These are phyloP conservation scores for Lycium barbarum DNA, from an alignment of 257 asterid genomes.

Conservation along the genomic window DNA sequence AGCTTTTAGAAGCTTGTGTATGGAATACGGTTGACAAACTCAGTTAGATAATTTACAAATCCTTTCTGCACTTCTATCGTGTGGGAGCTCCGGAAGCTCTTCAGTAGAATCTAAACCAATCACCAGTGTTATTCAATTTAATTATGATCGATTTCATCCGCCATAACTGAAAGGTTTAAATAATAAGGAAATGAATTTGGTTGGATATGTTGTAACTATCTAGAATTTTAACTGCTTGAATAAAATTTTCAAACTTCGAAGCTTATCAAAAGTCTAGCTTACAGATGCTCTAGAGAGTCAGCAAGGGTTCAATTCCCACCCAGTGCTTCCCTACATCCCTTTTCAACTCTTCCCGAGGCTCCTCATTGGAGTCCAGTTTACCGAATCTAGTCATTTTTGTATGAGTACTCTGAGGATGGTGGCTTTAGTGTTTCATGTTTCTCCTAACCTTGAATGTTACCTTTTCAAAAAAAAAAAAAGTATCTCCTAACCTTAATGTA, in stretches of 20 bases:
- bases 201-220: constrained; percentile 15
- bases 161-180: constrained; percentile 11
- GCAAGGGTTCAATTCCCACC: constrained; percentile 3
- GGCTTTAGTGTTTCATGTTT: constrained; percentile 14
- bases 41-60: neutral
- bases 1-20: constrained; percentile 10
- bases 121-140: neutral
- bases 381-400: constrained; percentile 3
- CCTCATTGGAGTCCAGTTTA: constrained; percentile 3
- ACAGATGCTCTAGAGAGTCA: constrained; percentile 13
- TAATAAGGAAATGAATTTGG: constrained; percentile 20
- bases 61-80: constrained; percentile 6
- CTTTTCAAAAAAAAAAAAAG: no score
- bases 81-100: neutral
- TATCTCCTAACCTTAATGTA: constrained; percentile 34
- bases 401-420: constrained; percentile 14
- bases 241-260: neutral
- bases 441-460: constrained; percentile 30
- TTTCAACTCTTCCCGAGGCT: constrained; percentile 15
- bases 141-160: neutral
- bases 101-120: constrained; percentile 2
- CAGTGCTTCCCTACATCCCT: neutral
- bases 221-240: constrained; percentile 6
- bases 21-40: neutral
- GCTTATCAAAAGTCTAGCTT: neutral